These are phyloP conservation scores for Arachnomyces sp. DNA, from an alignment of 2,329 filamentous ascomycete genomes.

Conservation along the genomic window DNA sequence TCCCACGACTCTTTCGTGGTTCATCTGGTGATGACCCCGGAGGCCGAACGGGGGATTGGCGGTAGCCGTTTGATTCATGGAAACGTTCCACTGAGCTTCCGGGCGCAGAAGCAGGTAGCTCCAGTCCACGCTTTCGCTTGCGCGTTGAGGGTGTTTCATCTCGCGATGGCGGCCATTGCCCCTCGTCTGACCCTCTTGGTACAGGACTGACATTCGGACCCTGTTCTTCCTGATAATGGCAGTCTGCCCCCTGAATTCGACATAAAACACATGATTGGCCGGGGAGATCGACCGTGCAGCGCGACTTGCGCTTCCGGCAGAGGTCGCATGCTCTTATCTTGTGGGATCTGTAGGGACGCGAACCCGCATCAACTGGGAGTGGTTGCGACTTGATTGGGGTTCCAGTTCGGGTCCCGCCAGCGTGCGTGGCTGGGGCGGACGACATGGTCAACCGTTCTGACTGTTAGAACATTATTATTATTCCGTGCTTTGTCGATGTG, in stretches of 20 bases:
- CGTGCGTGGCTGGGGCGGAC: no score
- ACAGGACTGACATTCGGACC: slow-evolving; percentile 17
- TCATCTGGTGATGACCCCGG: no score
- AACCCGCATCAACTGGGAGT: slow-evolving; percentile 32
- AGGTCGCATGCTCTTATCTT: slow-evolving; percentile 54
- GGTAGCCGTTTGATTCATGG: no score
- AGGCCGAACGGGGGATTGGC: no score
- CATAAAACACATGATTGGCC: slow-evolving; percentile 51
- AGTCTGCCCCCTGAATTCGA: slow-evolving; percentile 51
- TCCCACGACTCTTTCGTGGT: slow-evolving; percentile 3
- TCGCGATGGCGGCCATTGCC: slow-evolving; percentile 22
- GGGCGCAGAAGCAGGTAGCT: no score
- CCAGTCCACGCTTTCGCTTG: slow-evolving; percentile 17
- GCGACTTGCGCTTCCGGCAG: slow-evolving; percentile 54
- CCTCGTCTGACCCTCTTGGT: slow-evolving; percentile 20
- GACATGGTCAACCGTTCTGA: background rate
- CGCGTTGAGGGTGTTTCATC: slow-evolving; percentile 27
- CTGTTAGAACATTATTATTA: no score
- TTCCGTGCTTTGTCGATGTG: no score
- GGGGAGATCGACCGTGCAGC: slow-evolving; percentile 52
- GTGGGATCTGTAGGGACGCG: slow-evolving; percentile 55
- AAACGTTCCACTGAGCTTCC: no score
- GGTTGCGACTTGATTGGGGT: slow-evolving; percentile 20
- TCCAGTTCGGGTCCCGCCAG: no score
- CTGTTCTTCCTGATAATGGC: slow-evolving; percentile 44